Evolutionary conservation across 805 yeast genomes (phyloP).

Genomic region (Saturnispora besseyi): DNA sequence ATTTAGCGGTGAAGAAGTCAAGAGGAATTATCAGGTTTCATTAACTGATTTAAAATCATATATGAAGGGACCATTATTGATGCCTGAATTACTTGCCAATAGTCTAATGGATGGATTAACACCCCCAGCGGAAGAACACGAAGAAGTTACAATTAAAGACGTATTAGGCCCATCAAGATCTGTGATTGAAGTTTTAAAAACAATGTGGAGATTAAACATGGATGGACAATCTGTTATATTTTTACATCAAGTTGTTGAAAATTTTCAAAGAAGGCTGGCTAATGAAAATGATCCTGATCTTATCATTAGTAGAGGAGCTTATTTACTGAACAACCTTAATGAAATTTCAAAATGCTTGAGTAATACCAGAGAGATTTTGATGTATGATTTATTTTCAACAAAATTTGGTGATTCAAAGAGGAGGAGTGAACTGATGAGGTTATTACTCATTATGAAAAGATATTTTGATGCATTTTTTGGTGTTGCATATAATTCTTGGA

Average conservation of each 20-base stretch:
- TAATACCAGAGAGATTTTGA: slow-evolving; percentile 5
- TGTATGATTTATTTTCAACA: slow-evolving; percentile 9
- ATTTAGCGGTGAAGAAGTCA: slow-evolving; percentile 1
- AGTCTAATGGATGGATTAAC: slow-evolving; percentile 74
- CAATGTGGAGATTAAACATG: slow-evolving; percentile 95
- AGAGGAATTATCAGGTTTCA: slow-evolving; percentile 3
- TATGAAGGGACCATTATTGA: slow-evolving; percentile 55
- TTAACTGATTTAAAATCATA: slow-evolving; percentile 61
- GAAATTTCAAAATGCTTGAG: slow-evolving; percentile 9
- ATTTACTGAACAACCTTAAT: slow-evolving; percentile 11
- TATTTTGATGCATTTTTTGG: slow-evolving; percentile 14
- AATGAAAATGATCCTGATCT: slow-evolving; percentile 5
- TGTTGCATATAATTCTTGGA: slow-evolving; percentile 11
- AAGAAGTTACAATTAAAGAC: slow-evolving; percentile 72
- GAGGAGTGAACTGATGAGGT: slow-evolving; percentile 11
- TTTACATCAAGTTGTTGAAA: slow-evolving; percentile 75
- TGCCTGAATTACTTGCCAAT: slow-evolving; percentile 75
- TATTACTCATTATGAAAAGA: slow-evolving; percentile 12
- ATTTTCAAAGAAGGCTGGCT: slow-evolving; percentile 52
- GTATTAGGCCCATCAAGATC: slow-evolving; percentile 93
- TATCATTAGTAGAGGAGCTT: slow-evolving; percentile 10
- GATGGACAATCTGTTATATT: slow-evolving; percentile 86
- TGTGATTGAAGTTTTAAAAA: slow-evolving; percentile 77
- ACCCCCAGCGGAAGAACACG: slow-evolving; percentile 77
- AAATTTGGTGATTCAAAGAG: slow-evolving; percentile 4